Evolutionary conservation across 768 basidiomycete genomes (phyloP).

Genomic region (Sistotremastrum suecicum): DNA sequence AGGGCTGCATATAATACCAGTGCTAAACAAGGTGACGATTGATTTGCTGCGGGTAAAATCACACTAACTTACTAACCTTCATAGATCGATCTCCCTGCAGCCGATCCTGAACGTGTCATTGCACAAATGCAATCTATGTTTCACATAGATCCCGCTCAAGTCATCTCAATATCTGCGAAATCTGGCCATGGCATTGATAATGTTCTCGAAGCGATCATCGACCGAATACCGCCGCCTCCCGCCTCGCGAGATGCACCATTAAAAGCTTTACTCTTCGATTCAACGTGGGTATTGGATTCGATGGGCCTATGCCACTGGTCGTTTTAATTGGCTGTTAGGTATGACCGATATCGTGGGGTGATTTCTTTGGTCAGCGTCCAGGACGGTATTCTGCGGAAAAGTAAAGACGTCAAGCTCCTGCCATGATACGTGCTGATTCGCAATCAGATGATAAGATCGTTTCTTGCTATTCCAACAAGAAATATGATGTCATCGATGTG

Average conservation of each 20-base stretch:
- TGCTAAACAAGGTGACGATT: constrained; percentile 69
- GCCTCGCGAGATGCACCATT: constrained; percentile 40
- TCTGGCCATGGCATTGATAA: constrained; percentile 71
- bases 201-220: constrained; percentile 68
- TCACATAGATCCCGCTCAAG: constrained; percentile 58
- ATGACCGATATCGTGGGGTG: constrained; percentile 91
- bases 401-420: constrained; percentile 20
- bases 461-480: constrained; percentile 72
- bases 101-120: constrained; percentile 68
- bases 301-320: constrained; percentile 2
- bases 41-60: neutral
- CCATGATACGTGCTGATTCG: neutral
- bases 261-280: constrained; percentile 87
- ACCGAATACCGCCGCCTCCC: constrained; percentile 70
- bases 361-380: constrained; percentile 81
- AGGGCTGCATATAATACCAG: constrained; percentile 73
- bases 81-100: constrained; percentile 86
- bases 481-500: constrained; percentile 79
- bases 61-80: neutral
- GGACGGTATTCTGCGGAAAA: constrained; percentile 70
- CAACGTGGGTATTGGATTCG: constrained; percentile 41
- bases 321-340: constrained; percentile 31
- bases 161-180: constrained; percentile 83
- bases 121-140: constrained; percentile 74
- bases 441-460: constrained; percentile 73